Evolutionary conservation across 164 flowering plant genomes (phyloP), one percentile per base, ranked within the genome.

Genomic region (Euptelea pleiosperma): DNA sequence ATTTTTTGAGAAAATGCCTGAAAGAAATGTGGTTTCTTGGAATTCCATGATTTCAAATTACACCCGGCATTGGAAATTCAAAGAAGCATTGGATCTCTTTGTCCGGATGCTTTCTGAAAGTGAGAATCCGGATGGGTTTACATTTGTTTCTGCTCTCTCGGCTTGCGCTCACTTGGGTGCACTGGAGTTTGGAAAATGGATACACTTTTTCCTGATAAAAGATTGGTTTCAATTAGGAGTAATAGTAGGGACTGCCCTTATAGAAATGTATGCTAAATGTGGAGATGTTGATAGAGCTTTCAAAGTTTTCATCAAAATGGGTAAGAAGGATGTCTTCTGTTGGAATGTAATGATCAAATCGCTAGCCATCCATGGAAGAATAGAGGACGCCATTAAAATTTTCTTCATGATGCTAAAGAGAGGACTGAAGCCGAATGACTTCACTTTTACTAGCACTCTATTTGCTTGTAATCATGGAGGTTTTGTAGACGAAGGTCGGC

Each of bases 401-500:
- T 77, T 76, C 68, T 49, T 16, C n/a, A 37, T 48, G 52, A 72
- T 77, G 79, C 59, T 39, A 56, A 58, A 57, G 46, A 48, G 19
- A 8, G 72, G 68, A 26, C 24, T 75, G 46, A 60, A 55, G 47
- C 83, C 77, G 3, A 76, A 76, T 37, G 67, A 67, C 10, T 63
- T 64, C 72, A 79, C 80, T 1, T 70, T 72, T 30, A 61, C 56
- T 8, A 42, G 55, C 15, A 63, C 53, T 25, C 39, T 79, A 54
- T 72, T 70, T 60, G 83, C 83, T 49, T 77, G 81, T 39, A 72
- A 62, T 46, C 83, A 79, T 64, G 75, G 79, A 47, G 79, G 79
- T 19, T 58, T 75, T 55, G 74, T 73, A 8, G 73, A 77, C 26
- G 71, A 74, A 25, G 79, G 78, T 39, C 61, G 35, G 28, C 52